Conservation (phyloP, 179 eudicot species). For the Camellia oleifera region DNA sequence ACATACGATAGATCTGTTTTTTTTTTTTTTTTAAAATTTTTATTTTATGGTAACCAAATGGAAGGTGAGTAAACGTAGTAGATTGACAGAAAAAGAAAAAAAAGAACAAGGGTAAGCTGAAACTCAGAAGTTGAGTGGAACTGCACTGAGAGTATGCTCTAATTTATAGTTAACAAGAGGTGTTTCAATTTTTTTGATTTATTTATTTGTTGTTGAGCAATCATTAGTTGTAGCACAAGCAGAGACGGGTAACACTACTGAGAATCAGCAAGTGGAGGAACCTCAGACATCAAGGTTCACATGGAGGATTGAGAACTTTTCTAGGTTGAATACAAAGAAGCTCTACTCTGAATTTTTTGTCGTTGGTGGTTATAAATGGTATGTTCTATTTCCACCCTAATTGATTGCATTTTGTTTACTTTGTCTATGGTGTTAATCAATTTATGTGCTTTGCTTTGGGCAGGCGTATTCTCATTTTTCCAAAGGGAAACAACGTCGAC, state of each 20-base stretch:
- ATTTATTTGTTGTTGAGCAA: slow-evolving; percentile 8
- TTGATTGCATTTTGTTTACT: neutral
- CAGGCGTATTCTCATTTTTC: slow-evolving; percentile 77
- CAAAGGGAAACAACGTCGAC: slow-evolving; percentile 78
- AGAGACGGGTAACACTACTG: slow-evolving; percentile 49
- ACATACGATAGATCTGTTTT: too few species aligned
- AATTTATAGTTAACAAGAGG: neutral
- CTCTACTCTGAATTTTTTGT: slow-evolving; percentile 71
- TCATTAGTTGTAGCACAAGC: slow-evolving; percentile 43
- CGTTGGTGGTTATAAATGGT: slow-evolving; percentile 87
- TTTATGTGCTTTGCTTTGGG: neutral
- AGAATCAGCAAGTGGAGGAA: slow-evolving; percentile 73
- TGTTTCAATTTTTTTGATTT: slow-evolving; percentile 6
- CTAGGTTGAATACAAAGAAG: slow-evolving; percentile 65
- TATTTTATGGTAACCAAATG: neutral
- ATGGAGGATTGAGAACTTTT: slow-evolving; percentile 72
- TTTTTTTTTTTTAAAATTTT: neutral
- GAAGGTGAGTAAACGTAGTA: neutral
- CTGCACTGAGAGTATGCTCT: neutral
- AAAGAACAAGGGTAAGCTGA: neutral
- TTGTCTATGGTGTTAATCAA: neutral
- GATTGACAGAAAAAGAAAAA: neutral
- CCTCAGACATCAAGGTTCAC: slow-evolving; percentile 66
- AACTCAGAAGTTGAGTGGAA: neutral
- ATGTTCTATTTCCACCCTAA: slow-evolving; percentile 13